Conservation (phyloP, 2,329 filamentous ascomycete species). For the Cercospora sp. region DNA sequence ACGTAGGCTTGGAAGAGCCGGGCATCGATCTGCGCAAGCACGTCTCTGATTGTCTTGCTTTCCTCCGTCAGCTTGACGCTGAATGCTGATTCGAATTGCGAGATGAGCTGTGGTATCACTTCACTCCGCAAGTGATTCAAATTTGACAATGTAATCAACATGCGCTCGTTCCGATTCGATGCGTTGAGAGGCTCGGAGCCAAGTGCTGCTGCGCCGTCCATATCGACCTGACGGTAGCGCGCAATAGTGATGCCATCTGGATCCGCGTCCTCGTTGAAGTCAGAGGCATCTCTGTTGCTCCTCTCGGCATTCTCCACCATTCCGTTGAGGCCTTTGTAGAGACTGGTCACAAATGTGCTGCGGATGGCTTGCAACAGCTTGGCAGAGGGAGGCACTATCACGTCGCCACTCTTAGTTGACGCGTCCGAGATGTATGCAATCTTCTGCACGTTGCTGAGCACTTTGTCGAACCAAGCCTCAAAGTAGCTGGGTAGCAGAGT, state of each 20-base stretch:
- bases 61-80: slow-evolving; percentile 93
- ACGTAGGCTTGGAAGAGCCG: slow-evolving; percentile 93
- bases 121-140: slow-evolving; percentile 78
- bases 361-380: slow-evolving; percentile 90
- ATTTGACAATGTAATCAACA: slow-evolving; percentile 92
- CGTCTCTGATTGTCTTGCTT: slow-evolving; percentile 85
- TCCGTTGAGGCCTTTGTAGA: slow-evolving; percentile 91
- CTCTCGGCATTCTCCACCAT: slow-evolving; percentile 96
- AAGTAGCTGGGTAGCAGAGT: slow-evolving; percentile 90
- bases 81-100: slow-evolving; percentile 90
- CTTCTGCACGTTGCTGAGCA: slow-evolving; percentile 87
- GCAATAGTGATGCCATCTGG: slow-evolving; percentile 49
- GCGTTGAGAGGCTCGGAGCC: slow-evolving; percentile 54
- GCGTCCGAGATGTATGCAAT: slow-evolving; percentile 91
- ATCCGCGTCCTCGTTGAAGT: slow-evolving; percentile 52
- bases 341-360: slow-evolving; percentile 85
- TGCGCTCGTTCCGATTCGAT: slow-evolving; percentile 62
- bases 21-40: slow-evolving; percentile 84
- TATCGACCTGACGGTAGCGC: slow-evolving; percentile 21
- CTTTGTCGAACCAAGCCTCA: slow-evolving; percentile 76
- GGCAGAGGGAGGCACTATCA: slow-evolving; percentile 78
- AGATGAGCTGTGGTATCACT: slow-evolving; percentile 82
- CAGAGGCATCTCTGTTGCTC: slow-evolving; percentile 59
- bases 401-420: slow-evolving; percentile 59
- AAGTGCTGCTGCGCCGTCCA: slow-evolving; percentile 40